Conservation (phyloP, 192 early-diverging fungal species). For the Podila epigama region DNA sequence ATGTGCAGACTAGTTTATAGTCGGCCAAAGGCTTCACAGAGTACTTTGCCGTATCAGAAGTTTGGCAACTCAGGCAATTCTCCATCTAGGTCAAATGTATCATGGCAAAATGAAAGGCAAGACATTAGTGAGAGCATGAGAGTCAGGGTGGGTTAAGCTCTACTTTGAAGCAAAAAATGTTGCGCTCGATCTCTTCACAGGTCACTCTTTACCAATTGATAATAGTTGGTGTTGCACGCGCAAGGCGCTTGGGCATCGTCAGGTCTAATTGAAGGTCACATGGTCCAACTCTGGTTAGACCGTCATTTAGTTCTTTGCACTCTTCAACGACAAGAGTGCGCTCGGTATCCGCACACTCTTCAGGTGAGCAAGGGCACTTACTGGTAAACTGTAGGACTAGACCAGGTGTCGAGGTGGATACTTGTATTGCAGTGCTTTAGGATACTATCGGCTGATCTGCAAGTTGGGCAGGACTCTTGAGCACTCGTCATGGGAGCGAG, state of each 20-base stretch:
- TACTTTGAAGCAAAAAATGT: neutral
- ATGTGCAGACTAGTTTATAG: neutral
- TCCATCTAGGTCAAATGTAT: neutral
- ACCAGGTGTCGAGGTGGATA: no score
- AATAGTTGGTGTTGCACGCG: slow-evolving; percentile 1
- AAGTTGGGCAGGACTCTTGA: no score
- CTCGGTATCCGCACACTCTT: no score
- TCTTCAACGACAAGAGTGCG: no score
- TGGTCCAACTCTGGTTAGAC: no score
- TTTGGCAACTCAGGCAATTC: neutral
- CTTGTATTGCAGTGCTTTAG: no score
- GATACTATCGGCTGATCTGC: no score
- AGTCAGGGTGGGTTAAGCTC: neutral
- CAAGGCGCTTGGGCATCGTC: neutral
- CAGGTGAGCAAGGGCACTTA: no score
- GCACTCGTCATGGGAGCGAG: no score
- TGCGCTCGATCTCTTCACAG: neutral
- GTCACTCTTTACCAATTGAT: slow-evolving; percentile 12
- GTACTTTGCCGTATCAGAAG: neutral
- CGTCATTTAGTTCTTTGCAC: no score
- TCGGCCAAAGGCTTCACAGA: neutral
- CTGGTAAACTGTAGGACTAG: no score
- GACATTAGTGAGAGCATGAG: neutral
- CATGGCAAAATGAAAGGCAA: no score
- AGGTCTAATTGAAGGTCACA: neutral